Percentiles rank a stretch among this genome's conserved stretches.
Evolutionary conservation across 768 basidiomycete species (phyloP).

Genomic region (Jaapia argillacea): DNA sequence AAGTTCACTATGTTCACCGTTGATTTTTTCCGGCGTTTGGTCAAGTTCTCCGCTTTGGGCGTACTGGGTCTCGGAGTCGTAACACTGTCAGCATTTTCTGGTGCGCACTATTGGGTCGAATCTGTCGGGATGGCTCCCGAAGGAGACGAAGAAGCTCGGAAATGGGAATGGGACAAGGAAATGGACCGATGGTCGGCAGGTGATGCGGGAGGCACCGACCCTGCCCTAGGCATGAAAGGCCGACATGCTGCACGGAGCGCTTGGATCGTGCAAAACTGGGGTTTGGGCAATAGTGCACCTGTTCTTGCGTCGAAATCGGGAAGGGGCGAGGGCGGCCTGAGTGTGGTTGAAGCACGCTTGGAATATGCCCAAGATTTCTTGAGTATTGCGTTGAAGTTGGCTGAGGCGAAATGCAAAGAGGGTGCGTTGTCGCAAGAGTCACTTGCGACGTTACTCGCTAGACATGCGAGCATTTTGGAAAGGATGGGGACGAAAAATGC

Average conservation of each 20-base stretch:
- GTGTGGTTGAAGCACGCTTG: constrained; percentile 43
- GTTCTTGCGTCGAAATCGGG: constrained; percentile 27
- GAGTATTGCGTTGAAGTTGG: constrained; percentile 34
- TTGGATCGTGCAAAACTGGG: constrained; percentile 68
- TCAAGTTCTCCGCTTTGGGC: constrained; percentile 40
- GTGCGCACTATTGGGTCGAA: constrained; percentile 57
- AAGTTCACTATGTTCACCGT: constrained; percentile 28
- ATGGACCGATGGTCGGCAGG: constrained; percentile 50
- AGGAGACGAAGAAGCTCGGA: constrained; percentile 37
- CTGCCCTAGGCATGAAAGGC: constrained; percentile 49
- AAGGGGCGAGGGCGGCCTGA: constrained; percentile 24
- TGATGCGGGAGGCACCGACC: constrained; percentile 54
- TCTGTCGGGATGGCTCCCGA: constrained; percentile 37
- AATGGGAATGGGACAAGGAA: constrained; percentile 63
- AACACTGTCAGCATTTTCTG: constrained; percentile 41
- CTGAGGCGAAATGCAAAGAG: constrained; percentile 26
- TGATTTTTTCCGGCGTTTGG: constrained; percentile 32
- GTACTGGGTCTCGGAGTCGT: constrained; percentile 32
- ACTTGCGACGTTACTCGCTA: constrained; percentile 40
- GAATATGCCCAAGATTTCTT: constrained; percentile 46
- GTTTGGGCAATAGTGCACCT: constrained; percentile 29
- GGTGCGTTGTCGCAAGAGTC: constrained; percentile 40
- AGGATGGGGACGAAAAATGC: constrained; percentile 43
- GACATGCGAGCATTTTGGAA: constrained; percentile 49
- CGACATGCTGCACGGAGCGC: constrained; percentile 56